phyloP scores from a whole-genome alignment of 2,329 filamentous ascomycete species.

The Paraphaeosphaeria sporulosa region DNA sequence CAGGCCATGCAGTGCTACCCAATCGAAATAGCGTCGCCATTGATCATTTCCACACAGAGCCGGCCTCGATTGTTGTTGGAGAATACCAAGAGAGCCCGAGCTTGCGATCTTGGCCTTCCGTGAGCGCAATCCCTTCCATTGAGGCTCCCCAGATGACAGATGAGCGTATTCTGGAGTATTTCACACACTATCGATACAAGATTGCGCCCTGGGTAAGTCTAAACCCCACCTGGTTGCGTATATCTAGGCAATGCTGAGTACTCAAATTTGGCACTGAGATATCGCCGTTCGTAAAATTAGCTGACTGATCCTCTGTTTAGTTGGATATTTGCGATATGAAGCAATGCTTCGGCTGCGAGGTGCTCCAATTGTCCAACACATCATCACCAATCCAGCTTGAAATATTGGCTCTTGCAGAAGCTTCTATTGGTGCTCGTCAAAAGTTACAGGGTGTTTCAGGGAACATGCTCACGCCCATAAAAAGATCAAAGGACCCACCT shows the following conservation, averaged over 20 bases:
- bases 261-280: not conserved
- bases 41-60: not conserved
- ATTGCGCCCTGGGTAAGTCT: constrained; percentile 60
- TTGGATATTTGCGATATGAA: constrained; percentile 65
- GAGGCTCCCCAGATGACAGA: constrained; percentile 6
- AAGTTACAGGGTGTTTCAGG: constrained; percentile 59
- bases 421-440: constrained; percentile 38
- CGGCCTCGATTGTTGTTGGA: not conserved
- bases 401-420: constrained; percentile 60
- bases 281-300: not conserved
- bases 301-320: constrained; percentile 31
- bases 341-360: constrained; percentile 60
- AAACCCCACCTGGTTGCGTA: not conserved
- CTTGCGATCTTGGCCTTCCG: constrained; percentile 11
- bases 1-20: not conserved
- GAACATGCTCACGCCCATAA: constrained; percentile 50
- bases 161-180: constrained; percentile 44
- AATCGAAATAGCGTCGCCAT: not conserved
- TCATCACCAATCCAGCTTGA: constrained; percentile 57
- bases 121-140: not conserved
- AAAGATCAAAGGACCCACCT: constrained; percentile 19
- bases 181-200: constrained; percentile 58
- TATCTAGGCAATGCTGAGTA: not conserved
- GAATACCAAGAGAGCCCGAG: not conserved
- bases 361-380: constrained; percentile 58